Evolutionary conservation across 805 yeast species (phyloP).

Genomic region (Starmerella vaccinii): DNA sequence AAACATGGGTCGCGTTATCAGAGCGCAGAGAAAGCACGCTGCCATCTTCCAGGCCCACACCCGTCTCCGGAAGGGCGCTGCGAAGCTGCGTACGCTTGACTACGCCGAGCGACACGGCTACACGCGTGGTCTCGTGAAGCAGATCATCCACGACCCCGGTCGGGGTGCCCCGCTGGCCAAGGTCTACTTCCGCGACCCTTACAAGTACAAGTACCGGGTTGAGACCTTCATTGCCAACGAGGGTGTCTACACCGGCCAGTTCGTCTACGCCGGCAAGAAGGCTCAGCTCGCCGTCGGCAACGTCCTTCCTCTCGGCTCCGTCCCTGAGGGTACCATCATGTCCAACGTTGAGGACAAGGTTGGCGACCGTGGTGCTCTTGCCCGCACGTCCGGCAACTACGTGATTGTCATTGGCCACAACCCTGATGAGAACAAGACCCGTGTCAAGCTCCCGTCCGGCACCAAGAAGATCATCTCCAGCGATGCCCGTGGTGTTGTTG

Average conservation of each 20-base stretch:
- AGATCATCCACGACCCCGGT: slow-evolving; percentile 98
- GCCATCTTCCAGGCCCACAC: slow-evolving; percentile 99
- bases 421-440: slow-evolving; percentile 98
- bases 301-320: slow-evolving; percentile 90
- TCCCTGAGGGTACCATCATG: slow-evolving; percentile 98
- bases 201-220: slow-evolving; percentile 95
- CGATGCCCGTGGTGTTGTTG: slow-evolving; percentile 98
- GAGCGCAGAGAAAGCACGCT: slow-evolving; percentile 98
- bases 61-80: slow-evolving; percentile 99
- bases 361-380: slow-evolving; percentile 99
- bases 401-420: slow-evolving; percentile 98
- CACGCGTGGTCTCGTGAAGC: slow-evolving; percentile 98
- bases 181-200: slow-evolving; percentile 99
- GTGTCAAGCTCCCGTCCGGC: slow-evolving; percentile 98
- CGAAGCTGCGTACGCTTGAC: slow-evolving; percentile 98
- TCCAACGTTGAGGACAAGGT: slow-evolving; percentile 97
- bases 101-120: slow-evolving; percentile 99
- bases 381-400: slow-evolving; percentile 99
- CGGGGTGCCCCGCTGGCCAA: slow-evolving; percentile 99
- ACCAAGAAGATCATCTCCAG: slow-evolving; percentile 94
- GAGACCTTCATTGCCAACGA: slow-evolving; percentile 99
- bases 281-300: slow-evolving; percentile 91
- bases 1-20: slow-evolving; percentile 56
- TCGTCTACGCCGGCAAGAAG: slow-evolving; percentile 97
- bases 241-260: slow-evolving; percentile 99